These are phyloP conservation scores for Penicillium taxi DNA, from an alignment of 495 filamentous ascomycete genomes.

Conservation along the genomic window DNA sequence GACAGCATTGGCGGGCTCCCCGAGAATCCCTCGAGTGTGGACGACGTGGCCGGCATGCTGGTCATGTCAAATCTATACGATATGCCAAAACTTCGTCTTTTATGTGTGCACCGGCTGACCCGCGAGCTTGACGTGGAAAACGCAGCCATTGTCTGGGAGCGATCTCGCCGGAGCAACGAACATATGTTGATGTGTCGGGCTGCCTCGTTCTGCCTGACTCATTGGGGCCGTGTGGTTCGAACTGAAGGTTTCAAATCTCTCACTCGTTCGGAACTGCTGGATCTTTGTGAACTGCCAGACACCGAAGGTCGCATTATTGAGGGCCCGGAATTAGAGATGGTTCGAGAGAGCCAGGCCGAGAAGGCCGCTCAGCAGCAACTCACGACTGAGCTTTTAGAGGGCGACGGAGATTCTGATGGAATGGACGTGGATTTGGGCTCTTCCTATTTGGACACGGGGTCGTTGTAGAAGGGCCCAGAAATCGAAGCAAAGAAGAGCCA, in stretches of 20 bases:
- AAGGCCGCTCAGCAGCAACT: too few species aligned
- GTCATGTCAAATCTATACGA: conserved; percentile 98
- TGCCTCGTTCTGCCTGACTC: conserved; percentile 75
- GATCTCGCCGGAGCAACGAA: conserved; percentile 79
- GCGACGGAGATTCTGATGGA: too few species aligned
- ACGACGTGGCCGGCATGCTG: conserved; percentile 87
- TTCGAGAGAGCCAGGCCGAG: too few species aligned
- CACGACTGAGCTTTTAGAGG: too few species aligned
- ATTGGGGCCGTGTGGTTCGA: conserved; percentile 93
- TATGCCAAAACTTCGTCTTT: conserved; percentile 80
- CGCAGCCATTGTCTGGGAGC: conserved; percentile 93
- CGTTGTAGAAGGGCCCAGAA: too few species aligned
- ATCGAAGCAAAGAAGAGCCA: too few species aligned
- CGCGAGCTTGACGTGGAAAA: conserved; percentile 89
- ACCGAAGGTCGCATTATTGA: conserved; percentile 79
- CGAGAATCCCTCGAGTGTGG: conserved; percentile 59
- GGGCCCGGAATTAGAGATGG: conserved; percentile 75
- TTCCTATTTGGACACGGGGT: too few species aligned
- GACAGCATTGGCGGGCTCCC: conserved; percentile 71
- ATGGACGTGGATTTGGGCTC: too few species aligned
- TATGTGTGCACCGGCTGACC: conserved; percentile 80
- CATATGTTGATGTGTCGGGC: conserved; percentile 87
- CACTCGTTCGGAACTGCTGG: conserved; percentile 66
- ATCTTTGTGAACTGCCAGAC: conserved; percentile 89
- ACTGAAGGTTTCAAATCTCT: conserved; percentile 79